Evolutionary conservation across 768 basidiomycete species (phyloP).

Genomic region (Phaeolepiota aurea): DNA sequence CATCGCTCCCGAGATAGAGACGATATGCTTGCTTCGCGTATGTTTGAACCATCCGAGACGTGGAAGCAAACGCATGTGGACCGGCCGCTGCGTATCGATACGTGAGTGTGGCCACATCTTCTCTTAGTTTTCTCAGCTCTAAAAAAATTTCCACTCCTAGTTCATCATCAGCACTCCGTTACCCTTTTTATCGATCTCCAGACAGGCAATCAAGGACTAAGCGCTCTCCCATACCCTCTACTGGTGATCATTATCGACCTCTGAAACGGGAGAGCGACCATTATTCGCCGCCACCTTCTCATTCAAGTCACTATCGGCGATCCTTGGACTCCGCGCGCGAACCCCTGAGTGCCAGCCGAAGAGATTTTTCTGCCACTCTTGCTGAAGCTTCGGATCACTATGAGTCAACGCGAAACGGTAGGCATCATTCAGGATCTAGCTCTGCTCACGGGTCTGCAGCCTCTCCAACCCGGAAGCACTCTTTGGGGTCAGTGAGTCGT

Average conservation of each 20-base stretch:
- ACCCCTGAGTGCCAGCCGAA: constrained; percentile 14
- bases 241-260: constrained; percentile 47
- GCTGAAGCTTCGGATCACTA: constrained; percentile 16
- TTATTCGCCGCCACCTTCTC: constrained; percentile 22
- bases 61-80: constrained; percentile 59
- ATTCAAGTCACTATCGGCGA: constrained; percentile 47
- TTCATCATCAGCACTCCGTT: too few species aligned
- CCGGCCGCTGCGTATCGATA: constrained; percentile 29
- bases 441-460: constrained; percentile 20
- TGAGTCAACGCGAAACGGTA: constrained; percentile 15
- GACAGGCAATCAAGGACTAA: neutral
- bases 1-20: constrained; percentile 23
- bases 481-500: constrained; percentile 10
- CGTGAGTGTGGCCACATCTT: too few species aligned
- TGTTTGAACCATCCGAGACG: constrained; percentile 65
- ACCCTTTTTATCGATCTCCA: too few species aligned
- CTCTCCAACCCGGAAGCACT: constrained; percentile 8
- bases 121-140: too few species aligned
- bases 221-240: constrained; percentile 18
- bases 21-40: constrained; percentile 29
- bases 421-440: constrained; percentile 17
- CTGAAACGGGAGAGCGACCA: constrained; percentile 29
- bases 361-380: constrained; percentile 13
- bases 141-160: too few species aligned
- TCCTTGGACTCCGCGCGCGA: constrained; percentile 17